A percentile compares a stretch with the other conserved stretches of the same genome.
These are phyloP conservation scores for Phyllosticta ampelicida DNA, from an alignment of 2,329 filamentous ascomycete genomes.

Conservation along the genomic window DNA sequence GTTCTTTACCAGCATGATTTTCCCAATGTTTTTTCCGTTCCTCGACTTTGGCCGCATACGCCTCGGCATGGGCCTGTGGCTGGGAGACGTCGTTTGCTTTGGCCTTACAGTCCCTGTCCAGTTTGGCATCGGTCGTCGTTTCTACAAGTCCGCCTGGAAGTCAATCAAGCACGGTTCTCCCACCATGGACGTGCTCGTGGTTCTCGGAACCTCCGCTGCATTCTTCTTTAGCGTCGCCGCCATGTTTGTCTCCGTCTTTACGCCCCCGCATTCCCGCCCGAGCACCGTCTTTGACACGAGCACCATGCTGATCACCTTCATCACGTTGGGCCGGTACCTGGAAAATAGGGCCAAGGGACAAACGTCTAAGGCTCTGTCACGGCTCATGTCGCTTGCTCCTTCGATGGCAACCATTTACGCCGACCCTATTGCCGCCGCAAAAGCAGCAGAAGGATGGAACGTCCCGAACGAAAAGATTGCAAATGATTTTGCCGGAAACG, in stretches of 20 bases:
- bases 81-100: conserved; percentile 80
- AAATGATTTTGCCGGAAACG: conserved; percentile 36
- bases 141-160: conserved; percentile 89
- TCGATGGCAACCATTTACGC: conserved; percentile 96
- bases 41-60: conserved; percentile 67
- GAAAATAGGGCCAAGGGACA: conserved; percentile 95
- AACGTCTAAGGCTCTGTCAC: conserved; percentile 85
- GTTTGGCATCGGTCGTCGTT: conserved; percentile 90
- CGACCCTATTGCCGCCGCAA: conserved; percentile 87
- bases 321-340: conserved; percentile 78
- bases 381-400: conserved; percentile 89
- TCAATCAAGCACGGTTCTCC: conserved; percentile 82
- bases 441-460: conserved; percentile 73
- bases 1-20: conserved; percentile 82
- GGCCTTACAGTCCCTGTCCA: conserved; percentile 83
- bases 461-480: conserved; percentile 34
- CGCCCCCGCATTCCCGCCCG: conserved; percentile 67
- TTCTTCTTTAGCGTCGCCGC: conserved; percentile 90
- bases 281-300: conserved; percentile 94
- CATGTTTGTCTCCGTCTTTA: conserved; percentile 71
- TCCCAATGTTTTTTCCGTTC: conserved; percentile 71
- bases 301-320: conserved; percentile 96
- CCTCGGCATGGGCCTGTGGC: conserved; percentile 63
- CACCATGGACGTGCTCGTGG: conserved; percentile 95
- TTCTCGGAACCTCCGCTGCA: conserved; percentile 84